A percentile compares a stretch with the other conserved stretches of the same genome.
Evolutionary conservation across 371 early-diverging fungal species (phyloP).

Genomic region (Rhizopus sp.): DNA sequence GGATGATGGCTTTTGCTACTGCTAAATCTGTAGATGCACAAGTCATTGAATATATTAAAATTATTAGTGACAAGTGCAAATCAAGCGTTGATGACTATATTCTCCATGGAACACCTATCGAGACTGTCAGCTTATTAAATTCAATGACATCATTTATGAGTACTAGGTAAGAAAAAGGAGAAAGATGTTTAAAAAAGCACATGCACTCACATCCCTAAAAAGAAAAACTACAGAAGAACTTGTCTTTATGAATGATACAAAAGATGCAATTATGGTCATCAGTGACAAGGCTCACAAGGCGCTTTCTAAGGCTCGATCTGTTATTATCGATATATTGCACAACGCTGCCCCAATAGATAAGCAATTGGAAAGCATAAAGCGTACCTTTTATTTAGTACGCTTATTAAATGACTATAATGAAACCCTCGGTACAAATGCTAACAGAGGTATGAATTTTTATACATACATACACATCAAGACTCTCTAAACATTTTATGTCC

Average conservation of each 20-base stretch:
- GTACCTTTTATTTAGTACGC: constrained; percentile 22
- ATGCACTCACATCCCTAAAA: constrained; percentile 1
- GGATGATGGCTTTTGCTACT: constrained; percentile 10
- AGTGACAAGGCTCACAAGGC: too few species aligned
- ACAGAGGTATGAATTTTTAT: constrained; percentile 20
- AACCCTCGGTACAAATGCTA: constrained; percentile 18
- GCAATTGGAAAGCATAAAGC: constrained; percentile 14
- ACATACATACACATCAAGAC: not conserved
- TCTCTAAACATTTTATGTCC: not conserved
- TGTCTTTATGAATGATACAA: too few species aligned
- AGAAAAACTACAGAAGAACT: constrained; percentile 9
- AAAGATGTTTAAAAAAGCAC: not conserved
- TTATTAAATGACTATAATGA: constrained; percentile 32
- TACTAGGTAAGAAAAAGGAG: constrained; percentile 10
- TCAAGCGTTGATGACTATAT: constrained; percentile 2
- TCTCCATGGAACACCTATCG: not conserved
- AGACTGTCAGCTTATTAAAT: constrained; percentile 14
- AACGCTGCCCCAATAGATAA: not conserved
- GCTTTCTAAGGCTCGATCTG: too few species aligned
- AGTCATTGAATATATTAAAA: constrained; percentile 9
- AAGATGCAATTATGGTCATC: too few species aligned
- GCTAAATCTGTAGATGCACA: constrained; percentile 11
- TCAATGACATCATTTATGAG: constrained; percentile 11
- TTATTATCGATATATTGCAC: too few species aligned
- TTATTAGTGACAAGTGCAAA: constrained; percentile 10